Evolutionary conservation across 805 yeast genomes (phyloP), one percentile per base, ranked within the genome.

Genomic region (Wickerhamomyces sydowiorum): DNA sequence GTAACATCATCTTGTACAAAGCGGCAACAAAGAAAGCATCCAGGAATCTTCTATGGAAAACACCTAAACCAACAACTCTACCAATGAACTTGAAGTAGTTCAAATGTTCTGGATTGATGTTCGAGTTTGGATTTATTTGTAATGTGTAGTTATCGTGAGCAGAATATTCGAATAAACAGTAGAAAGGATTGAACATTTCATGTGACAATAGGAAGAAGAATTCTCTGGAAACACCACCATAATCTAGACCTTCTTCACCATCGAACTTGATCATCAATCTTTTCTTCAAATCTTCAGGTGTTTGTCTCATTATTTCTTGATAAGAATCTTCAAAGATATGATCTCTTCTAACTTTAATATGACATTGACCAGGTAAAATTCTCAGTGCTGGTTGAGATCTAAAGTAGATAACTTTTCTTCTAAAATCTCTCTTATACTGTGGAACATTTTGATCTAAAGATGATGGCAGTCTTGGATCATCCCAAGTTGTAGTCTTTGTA

Each of bases 401-500:
- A 79, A 93, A 93, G 66, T 93, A 93, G 50, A 93, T 91, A 45
- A 93, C 87, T 70, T 93, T 93, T 69, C 99, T 82, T 68, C 99
- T 78, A 69, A 93, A 93, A 66, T 93, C 99, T 72, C 99, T 91
- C 76, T 93, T 93, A 66, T 93, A 93, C 69, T 93, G 98, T 19
- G 99, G 99, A 55, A 93, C 99, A 54, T 91, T 91, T 69, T 93
- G 98, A 65, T 93, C 99, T 54, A 93, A 72, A 8, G 96, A 86
- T 6, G 97, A 88, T 40, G 99, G 99, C 61, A 93, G 75, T 61
- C 99, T 82, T 49, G 99, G 99, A 62, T 93, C 99, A 66, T 93
- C 99, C 99, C 99, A 93, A 1, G 99, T 93, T 1, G 99, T 93
- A 0, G 99, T 93, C 69, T 93, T 93, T 25, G 99, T 93, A 67